Base-by-base conservation (phyloP, 1,284 basidiomycete species). In the Cryptococcus sp. region DNA sequence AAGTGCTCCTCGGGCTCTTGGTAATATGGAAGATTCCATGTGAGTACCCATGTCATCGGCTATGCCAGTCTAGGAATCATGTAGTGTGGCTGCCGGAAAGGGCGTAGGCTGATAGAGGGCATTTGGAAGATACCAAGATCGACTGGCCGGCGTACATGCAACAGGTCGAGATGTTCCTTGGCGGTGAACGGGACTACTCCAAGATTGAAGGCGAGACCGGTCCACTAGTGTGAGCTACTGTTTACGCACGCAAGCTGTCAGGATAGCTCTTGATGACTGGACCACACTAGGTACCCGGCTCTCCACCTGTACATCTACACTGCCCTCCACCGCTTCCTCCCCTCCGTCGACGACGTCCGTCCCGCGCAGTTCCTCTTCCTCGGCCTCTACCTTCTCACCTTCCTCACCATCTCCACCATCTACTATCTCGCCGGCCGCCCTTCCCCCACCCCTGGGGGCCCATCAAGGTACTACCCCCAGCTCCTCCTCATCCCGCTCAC, bases 241-340 rank as follows among this genome's bases (percentile, higher is more conserved):
- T 7, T 40, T 15, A 15, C 12, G 38, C 51, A 57, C 35, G 15
- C 24, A 8, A 24, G 33, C 38, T 11, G 49, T 16, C 28, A 33
- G 9, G 28, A 4, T 33, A 9, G 9, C 28, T 24, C n/a, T 9
- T 23, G n/a, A 5, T 39, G 24, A n/a, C n/a, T n/a, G n/a, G n/a
- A n/a, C n/a, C n/a, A n/a, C 2, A n/a, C n/a, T 69, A 95, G 92
- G 46, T 99, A 99, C 76, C 96, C 96, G 1, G 96, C 94, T 16
- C 87, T 91, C 1, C 93, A 97, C 73, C 80, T 98, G 52, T 85
- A 89, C 69, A 83, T 96, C 60, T 93, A 95, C 75, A 81, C 84
- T 3, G 61, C 84, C n/a, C 78, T 98, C 0, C 83, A 89, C 71
- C 69, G 72, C 35, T 69, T 92, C 39, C 63, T 74, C 12, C 73